Conservation (phyloP, 2,329 filamentous ascomycete species). For the Pseudogymnoascus sp. region DNA sequence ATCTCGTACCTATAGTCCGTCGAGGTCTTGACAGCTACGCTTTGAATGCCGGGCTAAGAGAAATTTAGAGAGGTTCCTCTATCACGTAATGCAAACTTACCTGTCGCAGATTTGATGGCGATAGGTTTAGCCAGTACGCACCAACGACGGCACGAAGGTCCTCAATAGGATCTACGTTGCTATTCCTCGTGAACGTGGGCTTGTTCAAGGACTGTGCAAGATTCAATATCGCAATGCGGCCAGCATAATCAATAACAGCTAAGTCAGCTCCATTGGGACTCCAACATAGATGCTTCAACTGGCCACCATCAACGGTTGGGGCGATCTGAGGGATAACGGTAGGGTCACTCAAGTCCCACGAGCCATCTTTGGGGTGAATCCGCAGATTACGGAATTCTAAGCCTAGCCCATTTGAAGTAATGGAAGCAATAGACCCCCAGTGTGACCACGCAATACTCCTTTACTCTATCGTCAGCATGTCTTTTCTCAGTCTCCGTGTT, state of each 20-base stretch:
- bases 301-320: slow-evolving; percentile 52
- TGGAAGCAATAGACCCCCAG: slow-evolving; percentile 73
- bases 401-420: slow-evolving; percentile 60
- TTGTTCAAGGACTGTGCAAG: slow-evolving; percentile 67
- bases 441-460: slow-evolving; percentile 85
- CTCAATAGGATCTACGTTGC: slow-evolving; percentile 59
- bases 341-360: slow-evolving; percentile 70
- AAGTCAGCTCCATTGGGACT: slow-evolving; percentile 66
- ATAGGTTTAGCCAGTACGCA: slow-evolving; percentile 65
- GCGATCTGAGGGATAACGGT: slow-evolving; percentile 53
- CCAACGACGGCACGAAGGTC: slow-evolving; percentile 74
- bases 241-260: slow-evolving; percentile 71
- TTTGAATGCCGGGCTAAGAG: slow-evolving; percentile 39
- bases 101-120: slow-evolving; percentile 20
- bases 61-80: neutral
- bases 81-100: slow-evolving; percentile 20
- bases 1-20: slow-evolving; percentile 60
- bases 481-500: neutral
- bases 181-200: slow-evolving; percentile 51
- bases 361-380: slow-evolving; percentile 57
- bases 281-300: slow-evolving; percentile 76
- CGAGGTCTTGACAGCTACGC: slow-evolving; percentile 55
- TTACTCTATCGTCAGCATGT: slow-evolving; percentile 13
- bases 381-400: slow-evolving; percentile 67
- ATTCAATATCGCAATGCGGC: slow-evolving; percentile 65